Percentiles rank a stretch among this genome's conserved stretches.
These are phyloP conservation scores for Lasiodiplodia theobromae DNA, from an alignment of 2,329 filamentous ascomycete species.

Conservation along the genomic window DNA sequence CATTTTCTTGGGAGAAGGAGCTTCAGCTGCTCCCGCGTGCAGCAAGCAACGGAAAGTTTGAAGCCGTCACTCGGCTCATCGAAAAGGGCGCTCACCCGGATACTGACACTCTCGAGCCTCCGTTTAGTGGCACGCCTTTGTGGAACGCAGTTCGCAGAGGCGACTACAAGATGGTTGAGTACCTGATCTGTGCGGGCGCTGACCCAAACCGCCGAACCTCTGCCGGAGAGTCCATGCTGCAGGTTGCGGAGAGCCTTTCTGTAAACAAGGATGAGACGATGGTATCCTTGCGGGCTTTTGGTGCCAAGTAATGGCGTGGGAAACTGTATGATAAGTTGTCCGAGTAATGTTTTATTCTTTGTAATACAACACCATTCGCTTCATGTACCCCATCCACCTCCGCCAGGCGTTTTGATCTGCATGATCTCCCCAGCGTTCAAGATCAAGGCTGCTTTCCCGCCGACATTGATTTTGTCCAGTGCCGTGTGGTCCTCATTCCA, in stretches of 20 bases:
- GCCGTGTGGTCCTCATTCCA: neutral
- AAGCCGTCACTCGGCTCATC: too few species aligned
- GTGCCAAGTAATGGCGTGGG: too few species aligned
- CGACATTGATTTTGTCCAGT: slow-evolving; percentile 18
- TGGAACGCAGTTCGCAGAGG: neutral
- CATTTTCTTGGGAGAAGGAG: neutral
- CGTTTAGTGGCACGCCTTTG: neutral
- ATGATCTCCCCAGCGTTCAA: slow-evolving; percentile 14
- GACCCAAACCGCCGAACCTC: neutral
- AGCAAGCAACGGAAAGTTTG: neutral
- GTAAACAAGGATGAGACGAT: too few species aligned
- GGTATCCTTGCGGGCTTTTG: too few species aligned
- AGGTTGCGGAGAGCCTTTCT: slow-evolving; percentile 15
- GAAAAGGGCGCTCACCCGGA: too few species aligned
- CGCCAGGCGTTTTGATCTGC: slow-evolving; percentile 24
- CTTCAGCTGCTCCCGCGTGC: neutral
- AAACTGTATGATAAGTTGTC: too few species aligned
- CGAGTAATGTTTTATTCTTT: too few species aligned
- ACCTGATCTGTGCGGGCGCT: neutral
- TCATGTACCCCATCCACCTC: too few species aligned
- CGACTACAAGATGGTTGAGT: neutral
- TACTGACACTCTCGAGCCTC: neutral
- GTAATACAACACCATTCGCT: too few species aligned
- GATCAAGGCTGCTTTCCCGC: slow-evolving; percentile 20
- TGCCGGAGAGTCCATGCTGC: neutral